These are phyloP conservation scores for Colletotrichum echinochloae DNA, from an alignment of 2,329 filamentous ascomycete species.

Conservation along the genomic window DNA sequence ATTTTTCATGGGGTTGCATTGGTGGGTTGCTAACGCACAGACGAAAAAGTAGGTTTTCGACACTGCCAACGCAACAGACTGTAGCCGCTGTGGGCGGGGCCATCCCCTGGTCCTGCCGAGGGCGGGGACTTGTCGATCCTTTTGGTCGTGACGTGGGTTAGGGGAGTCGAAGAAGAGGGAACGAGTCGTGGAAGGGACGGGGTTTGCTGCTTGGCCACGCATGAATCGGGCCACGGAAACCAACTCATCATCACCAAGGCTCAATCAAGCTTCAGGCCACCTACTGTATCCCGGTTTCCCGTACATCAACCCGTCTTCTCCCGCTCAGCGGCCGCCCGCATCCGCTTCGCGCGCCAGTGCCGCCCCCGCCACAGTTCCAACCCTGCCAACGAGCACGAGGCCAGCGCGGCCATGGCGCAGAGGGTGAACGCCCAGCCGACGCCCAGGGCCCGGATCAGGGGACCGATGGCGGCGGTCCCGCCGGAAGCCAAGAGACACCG, in stretches of 20 bases:
- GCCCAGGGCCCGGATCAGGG: neutral
- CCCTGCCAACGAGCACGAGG: neutral
- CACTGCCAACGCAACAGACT: too few species aligned
- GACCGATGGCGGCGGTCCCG: constrained; percentile 2
- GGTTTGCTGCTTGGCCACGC: neutral
- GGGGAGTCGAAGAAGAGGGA: constrained; percentile 2
- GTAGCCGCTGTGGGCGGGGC: too few species aligned
- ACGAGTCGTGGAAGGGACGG: neutral
- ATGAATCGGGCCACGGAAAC: too few species aligned
- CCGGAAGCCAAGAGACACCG: constrained; percentile 1
- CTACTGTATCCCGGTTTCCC: too few species aligned
- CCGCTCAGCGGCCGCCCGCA: neutral
- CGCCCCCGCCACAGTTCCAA: constrained; percentile 1
- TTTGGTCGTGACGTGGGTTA: constrained; percentile 17
- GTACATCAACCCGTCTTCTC: neutral
- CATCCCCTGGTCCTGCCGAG: neutral
- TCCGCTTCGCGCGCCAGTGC: constrained; percentile 8
- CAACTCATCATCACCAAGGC: too few species aligned
- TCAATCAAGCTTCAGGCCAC: too few species aligned
- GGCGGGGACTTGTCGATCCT: constrained; percentile 23
- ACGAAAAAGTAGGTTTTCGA: too few species aligned
- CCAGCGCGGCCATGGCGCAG: neutral
- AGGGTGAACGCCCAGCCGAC: constrained; percentile 4
- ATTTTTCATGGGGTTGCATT: too few species aligned
- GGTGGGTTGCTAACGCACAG: too few species aligned